Percentiles rank a stretch among this genome's conserved stretches.
phyloP scores from a whole-genome alignment of 2,329 filamentous ascomycete genomes.

The Boeremia exigua region DNA sequence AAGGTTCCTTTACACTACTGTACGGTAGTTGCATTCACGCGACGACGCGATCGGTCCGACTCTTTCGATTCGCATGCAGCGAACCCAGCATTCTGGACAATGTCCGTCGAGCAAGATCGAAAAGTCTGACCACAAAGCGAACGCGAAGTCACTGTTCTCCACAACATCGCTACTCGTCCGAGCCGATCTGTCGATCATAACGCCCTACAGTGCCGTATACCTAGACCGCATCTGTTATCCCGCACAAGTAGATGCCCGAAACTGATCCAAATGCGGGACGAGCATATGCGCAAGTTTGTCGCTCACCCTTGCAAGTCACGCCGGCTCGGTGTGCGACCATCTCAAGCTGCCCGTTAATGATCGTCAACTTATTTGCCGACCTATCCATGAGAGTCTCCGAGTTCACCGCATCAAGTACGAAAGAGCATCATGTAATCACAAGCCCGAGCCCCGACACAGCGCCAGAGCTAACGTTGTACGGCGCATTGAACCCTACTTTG shows the following conservation, averaged over 20 bases:
- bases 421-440: neutral
- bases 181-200: conserved; percentile 12
- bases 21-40: neutral
- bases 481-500: neutral
- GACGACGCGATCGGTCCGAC: conserved; percentile 7
- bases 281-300: neutral
- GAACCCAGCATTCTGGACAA: neutral
- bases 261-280: neutral
- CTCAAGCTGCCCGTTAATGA: neutral
- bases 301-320: neutral
- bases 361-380: neutral
- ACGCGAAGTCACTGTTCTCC: conserved; percentile 1
- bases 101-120: neutral
- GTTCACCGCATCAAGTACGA: neutral
- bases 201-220: neutral
- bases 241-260: neutral
- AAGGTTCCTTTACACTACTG: neutral
- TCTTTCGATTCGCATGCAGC: neutral
- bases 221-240: neutral
- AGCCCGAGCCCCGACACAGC: neutral
- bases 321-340: neutral
- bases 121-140: neutral
- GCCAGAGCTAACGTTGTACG: neutral
- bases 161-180: neutral
- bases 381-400: neutral